Base-by-base conservation (phyloP, 2,329 filamentous ascomycete species). In the Phialophora macrospora region DNA sequence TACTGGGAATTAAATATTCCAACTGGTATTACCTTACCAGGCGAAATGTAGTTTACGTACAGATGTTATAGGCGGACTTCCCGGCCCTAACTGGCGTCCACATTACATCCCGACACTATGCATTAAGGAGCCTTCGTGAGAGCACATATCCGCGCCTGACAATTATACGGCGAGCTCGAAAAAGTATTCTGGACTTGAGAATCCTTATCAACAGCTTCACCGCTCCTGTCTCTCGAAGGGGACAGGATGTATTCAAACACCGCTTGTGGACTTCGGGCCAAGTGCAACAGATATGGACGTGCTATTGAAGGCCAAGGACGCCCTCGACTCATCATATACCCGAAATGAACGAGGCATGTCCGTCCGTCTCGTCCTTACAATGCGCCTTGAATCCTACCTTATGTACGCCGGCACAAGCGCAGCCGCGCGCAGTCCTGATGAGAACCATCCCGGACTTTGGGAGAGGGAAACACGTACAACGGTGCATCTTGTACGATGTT, bases 221-320 rank as follows among this genome's bases (percentile, higher is more conserved):
- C 48, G 48, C 48, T 26, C 8, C 24, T 17, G 48, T 51, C 24
- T 5, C 20, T 4, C 11, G n/a, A 3, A 49, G 22, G n/a, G 22
- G n/a, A 49, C 30, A 30, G 30, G 2, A 48, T 32, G 30, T 32
- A 34, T 12, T 34, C 32, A 12, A 41, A 17, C 4, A 41, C 38
- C 38, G 38, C 38, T 17, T 41, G 17, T 41, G 17, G 38, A 41
- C 46, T 26, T 22, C 22, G 3, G 46, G 8, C n/a, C 46, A 49
- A 22, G n/a, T 24, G n/a, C 46, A 17, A 24, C 3, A 11, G 46
- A 49, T 24, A 9, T 49, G 46, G 14, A n/a, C 46, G 20, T 49
- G 24, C 46, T 51, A 51, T 51, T 17, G 48, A 51, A 51, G 48
- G 48, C 48, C 24, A 51, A 51, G 48, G 24, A 22, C 20, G 24